Evolutionary conservation across 1,139 yeast species (phyloP).

Genomic region (Nakaseomyces uthaithaninus): DNA sequence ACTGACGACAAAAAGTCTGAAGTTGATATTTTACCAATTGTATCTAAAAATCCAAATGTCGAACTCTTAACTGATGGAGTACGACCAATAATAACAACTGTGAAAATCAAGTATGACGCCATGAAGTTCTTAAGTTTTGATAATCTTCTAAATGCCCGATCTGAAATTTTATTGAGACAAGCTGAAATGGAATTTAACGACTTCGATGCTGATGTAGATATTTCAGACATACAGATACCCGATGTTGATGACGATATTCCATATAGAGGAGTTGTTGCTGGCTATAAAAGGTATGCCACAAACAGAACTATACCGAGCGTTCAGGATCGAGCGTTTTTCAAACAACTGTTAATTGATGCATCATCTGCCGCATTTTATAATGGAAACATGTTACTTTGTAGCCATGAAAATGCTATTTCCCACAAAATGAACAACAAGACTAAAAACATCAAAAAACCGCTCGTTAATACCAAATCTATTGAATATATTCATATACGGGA

Average conservation of each 20-base stretch:
- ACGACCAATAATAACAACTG: slow-evolving; percentile 1
- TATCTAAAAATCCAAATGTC: slow-evolving; percentile 4
- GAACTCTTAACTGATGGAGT: slow-evolving; percentile 1
- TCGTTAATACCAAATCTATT: slow-evolving; percentile 25
- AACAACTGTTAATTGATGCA: slow-evolving; percentile 16
- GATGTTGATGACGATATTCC: slow-evolving; percentile 14
- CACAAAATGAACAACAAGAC: slow-evolving; percentile 7
- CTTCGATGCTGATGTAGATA: slow-evolving; percentile 4
- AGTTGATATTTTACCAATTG: background rate
- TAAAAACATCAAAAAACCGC: background rate
- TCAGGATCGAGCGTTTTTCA: slow-evolving; percentile 24
- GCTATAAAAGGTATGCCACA: slow-evolving; percentile 22
- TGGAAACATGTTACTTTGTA: slow-evolving; percentile 22
- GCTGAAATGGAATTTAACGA: slow-evolving; percentile 5
- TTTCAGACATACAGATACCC: slow-evolving; percentile 10
- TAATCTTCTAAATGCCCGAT: slow-evolving; percentile 14
- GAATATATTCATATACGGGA: slow-evolving; percentile 58
- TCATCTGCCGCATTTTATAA: slow-evolving; percentile 22
- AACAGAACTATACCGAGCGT: slow-evolving; percentile 19
- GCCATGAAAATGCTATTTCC: slow-evolving; percentile 10
- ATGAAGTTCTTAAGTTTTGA: slow-evolving; percentile 21
- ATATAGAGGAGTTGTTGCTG: slow-evolving; percentile 23
- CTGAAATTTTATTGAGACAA: slow-evolving; percentile 5
- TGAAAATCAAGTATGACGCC: slow-evolving; percentile 26
- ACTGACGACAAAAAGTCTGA: too few relatives aligned